Evolutionary conservation across 495 filamentous ascomycete genomes (phyloP).

Genomic region (Astrothelium subdiscretum): DNA sequence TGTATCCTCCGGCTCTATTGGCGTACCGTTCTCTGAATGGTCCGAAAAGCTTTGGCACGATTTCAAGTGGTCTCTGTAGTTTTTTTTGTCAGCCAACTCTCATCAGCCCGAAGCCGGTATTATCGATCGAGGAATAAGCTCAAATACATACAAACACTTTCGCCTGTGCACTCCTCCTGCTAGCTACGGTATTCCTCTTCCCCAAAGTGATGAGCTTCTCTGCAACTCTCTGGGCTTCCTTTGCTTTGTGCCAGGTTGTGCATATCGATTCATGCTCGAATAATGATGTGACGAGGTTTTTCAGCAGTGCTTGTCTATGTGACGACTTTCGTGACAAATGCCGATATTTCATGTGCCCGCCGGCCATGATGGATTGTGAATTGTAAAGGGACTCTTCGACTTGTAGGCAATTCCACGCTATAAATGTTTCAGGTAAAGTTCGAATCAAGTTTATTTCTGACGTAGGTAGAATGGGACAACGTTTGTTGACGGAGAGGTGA

Average conservation of each 20-base stretch:
- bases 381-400: no score
- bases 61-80: constrained; percentile 45
- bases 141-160: constrained; percentile 67
- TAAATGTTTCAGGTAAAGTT: no score
- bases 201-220: constrained; percentile 88
- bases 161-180: constrained; percentile 49
- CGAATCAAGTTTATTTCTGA: no score
- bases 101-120: no score
- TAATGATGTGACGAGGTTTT: constrained; percentile 93
- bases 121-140: no score
- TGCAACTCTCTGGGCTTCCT: constrained; percentile 85
- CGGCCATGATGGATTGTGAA: constrained; percentile 73
- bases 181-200: constrained; percentile 78
- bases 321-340: constrained; percentile 71
- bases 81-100: no score
- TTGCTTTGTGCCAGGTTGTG: constrained; percentile 93
- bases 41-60: constrained; percentile 82
- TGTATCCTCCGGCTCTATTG: constrained; percentile 82
- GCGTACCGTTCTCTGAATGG: constrained; percentile 68
- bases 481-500: not conserved
- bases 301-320: constrained; percentile 84
- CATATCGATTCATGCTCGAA: constrained; percentile 84
- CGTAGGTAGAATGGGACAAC: no score
- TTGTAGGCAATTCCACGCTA: no score
- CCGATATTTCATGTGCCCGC: constrained; percentile 72